A percentile compares a stretch with the other conserved stretches of the same genome.
phyloP scores from a whole-genome alignment of 164 flowering plant genomes.

The Nelumbo lutea region DNA sequence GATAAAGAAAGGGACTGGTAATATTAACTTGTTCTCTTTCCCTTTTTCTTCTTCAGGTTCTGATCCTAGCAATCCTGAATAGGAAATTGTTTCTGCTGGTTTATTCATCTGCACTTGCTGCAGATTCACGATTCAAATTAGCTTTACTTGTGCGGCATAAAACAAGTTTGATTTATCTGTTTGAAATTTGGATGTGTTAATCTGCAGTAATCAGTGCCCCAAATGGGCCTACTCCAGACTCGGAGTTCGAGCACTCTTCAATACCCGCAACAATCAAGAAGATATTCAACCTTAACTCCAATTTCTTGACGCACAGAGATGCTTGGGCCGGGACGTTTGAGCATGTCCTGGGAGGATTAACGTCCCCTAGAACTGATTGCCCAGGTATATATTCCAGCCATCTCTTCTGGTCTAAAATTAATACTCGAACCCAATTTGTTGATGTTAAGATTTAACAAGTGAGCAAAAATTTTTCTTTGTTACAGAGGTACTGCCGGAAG shows the following conservation, averaged over 20 bases:
- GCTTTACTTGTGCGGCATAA: not conserved
- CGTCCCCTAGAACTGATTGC: conserved; percentile 61
- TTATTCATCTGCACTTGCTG: not conserved
- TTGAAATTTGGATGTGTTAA: not conserved
- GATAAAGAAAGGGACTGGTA: conserved; percentile 92
- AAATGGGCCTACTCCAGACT: conserved; percentile 63
- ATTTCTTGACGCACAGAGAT: conserved; percentile 89
- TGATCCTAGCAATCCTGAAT: not conserved
- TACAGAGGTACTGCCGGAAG: conserved; percentile 27
- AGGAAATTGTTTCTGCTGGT: not conserved
- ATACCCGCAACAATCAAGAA: conserved; percentile 93
- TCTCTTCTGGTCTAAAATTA: too few species aligned
- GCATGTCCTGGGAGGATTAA: conserved; percentile 48
- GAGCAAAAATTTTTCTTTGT: not conserved
- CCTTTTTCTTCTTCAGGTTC: not conserved
- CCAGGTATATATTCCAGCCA: conserved; percentile 22
- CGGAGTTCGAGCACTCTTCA: conserved; percentile 92
- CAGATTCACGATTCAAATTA: too few species aligned
- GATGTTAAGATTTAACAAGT: too few species aligned
- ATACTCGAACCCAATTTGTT: too few species aligned
- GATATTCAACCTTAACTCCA: conserved; percentile 79
- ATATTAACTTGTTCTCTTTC: not conserved
- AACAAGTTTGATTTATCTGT: not conserved
- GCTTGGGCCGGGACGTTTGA: conserved; percentile 99
- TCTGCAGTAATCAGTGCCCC: conserved; percentile 62